Evolutionary conservation across 2,329 filamentous ascomycete genomes (phyloP).

Genomic region (Botryotinia convoluta): DNA sequence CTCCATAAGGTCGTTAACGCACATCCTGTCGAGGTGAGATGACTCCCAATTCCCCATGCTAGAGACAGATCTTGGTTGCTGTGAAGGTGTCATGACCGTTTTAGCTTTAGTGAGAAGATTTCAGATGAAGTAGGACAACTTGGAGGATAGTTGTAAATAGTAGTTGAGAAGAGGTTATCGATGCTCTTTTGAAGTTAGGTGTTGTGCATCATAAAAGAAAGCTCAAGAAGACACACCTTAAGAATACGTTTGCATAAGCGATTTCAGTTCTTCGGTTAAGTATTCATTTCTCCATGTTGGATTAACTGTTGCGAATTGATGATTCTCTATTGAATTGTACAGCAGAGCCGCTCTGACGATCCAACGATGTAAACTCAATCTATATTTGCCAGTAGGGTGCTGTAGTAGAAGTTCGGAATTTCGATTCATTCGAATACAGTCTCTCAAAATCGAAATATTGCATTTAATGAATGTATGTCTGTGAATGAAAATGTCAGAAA

Average conservation of each 20-base stretch:
- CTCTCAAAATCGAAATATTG: background rate
- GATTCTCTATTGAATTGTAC: too few relatives aligned
- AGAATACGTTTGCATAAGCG: too few relatives aligned
- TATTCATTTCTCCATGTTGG: background rate
- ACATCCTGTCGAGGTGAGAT: background rate
- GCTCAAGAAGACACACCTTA: background rate
- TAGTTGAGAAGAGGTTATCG: background rate
- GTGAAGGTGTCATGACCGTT: background rate
- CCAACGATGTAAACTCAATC: background rate
- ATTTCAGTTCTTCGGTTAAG: background rate
- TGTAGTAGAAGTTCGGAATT: too few relatives aligned
- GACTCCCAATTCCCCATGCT: background rate
- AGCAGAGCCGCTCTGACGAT: background rate
- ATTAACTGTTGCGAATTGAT: background rate
- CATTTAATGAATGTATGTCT: background rate
- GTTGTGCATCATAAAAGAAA: background rate
- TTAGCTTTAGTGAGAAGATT: too few relatives aligned
- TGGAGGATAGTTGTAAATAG: background rate
- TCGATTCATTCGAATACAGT: background rate
- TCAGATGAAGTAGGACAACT: too few relatives aligned
- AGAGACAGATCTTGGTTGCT: background rate
- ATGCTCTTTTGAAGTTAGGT: background rate
- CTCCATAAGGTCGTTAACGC: background rate
- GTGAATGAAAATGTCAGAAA: background rate
- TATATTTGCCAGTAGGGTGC: background rate